Conservation (phyloP, 2,329 filamentous ascomycete species). For the Lasiodiplodia sp. region DNA sequence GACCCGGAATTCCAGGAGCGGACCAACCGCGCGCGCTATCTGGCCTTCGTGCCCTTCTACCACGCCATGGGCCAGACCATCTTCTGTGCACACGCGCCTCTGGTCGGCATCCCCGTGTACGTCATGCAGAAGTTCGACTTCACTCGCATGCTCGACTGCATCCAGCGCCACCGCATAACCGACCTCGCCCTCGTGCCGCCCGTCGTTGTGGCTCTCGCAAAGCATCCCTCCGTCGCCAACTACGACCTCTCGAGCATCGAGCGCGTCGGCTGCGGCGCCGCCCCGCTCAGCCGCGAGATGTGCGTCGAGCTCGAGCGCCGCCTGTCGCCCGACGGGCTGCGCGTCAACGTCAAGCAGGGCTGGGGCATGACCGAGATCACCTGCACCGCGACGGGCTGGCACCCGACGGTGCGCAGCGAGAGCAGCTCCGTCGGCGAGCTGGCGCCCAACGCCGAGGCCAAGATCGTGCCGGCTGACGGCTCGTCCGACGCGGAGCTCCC, state of each 20-base stretch:
- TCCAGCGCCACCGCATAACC: slow-evolving; percentile 74
- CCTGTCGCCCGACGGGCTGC: slow-evolving; percentile 56
- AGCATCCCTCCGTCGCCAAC: slow-evolving; percentile 69
- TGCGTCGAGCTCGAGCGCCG: slow-evolving; percentile 61
- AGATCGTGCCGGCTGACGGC: slow-evolving; percentile 69
- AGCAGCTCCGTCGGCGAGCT: slow-evolving; percentile 69
- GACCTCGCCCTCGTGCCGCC: slow-evolving; percentile 74
- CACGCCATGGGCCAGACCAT: slow-evolving; percentile 68
- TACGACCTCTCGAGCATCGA: slow-evolving; percentile 74
- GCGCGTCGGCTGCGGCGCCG: slow-evolving; percentile 69
- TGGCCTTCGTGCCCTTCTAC: slow-evolving; percentile 74
- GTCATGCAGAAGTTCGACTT: slow-evolving; percentile 83
- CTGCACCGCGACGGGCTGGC: slow-evolving; percentile 72
- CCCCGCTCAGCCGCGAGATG: slow-evolving; percentile 61
- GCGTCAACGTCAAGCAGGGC: slow-evolving; percentile 69
- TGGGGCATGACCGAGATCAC: slow-evolving; percentile 90
- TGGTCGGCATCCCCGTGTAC: slow-evolving; percentile 71
- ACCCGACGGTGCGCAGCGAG: slow-evolving; percentile 57
- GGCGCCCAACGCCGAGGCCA: slow-evolving; percentile 72
- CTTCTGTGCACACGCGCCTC: slow-evolving; percentile 67
- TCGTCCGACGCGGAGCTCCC: slow-evolving; percentile 55
- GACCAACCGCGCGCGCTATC: slow-evolving; percentile 51
- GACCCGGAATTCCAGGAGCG: slow-evolving; percentile 59
- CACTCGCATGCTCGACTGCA: slow-evolving; percentile 70
- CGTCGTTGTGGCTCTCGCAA: slow-evolving; percentile 75